Conservation (phyloP, 345 rosid species). For the Lepidium sativum region DNA sequence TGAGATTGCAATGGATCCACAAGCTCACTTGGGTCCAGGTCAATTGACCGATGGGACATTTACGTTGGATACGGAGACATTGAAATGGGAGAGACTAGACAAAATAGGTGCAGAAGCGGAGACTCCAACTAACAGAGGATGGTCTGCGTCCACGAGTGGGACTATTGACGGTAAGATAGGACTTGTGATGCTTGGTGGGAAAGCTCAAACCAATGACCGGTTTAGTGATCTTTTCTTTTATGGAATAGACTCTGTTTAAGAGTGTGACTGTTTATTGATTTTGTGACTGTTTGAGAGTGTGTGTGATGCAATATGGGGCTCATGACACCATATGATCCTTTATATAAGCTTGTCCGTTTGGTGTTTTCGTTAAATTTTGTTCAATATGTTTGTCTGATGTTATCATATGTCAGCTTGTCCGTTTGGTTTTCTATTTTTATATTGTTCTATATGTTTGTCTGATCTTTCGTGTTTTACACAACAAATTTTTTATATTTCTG, state of each 20-base stretch:
- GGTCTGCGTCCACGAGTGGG: constrained; percentile 20
- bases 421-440: neutral
- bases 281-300: neutral
- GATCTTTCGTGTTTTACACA: neutral
- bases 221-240: constrained; percentile 20
- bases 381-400: too few species aligned
- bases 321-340: neutral
- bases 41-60: constrained; percentile 13
- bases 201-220: constrained; percentile 19
- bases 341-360: too few species aligned
- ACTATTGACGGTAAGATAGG: constrained; percentile 18
- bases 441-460: neutral
- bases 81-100: constrained; percentile 19
- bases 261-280: neutral
- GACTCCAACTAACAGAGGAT: constrained; percentile 11
- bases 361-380: too few species aligned
- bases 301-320: neutral
- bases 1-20: constrained; percentile 18
- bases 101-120: neutral
- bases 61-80: constrained; percentile 16
- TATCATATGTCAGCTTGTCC: neutral
- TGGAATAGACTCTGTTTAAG: neutral
- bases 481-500: neutral
- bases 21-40: constrained; percentile 19
- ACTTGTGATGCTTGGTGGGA: constrained; percentile 20